Evolutionary conservation across 139 green algal genomes (phyloP), one percentile per base, ranked within the genome.

Genomic region (Micractinium sp.): DNA sequence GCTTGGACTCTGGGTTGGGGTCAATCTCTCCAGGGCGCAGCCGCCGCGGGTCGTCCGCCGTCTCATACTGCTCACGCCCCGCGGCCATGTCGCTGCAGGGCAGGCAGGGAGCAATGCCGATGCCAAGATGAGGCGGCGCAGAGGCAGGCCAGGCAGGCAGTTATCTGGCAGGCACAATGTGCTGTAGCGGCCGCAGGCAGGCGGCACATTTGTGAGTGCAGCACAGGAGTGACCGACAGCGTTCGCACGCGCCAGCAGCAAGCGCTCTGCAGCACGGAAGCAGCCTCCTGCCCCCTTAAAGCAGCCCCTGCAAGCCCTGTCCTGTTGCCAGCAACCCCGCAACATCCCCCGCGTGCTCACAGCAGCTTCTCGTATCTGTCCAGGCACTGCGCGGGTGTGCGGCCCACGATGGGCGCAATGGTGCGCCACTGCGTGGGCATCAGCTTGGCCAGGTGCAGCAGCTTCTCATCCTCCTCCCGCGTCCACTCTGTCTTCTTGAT

Each of bases 391-490:
- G 96, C 94, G 23, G 98, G 94, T 29, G 98, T 99, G 61, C 98
- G 90, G 27, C 98, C 98, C 5, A 99, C 98, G 60, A 99, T 98
- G 29, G 98, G 98, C 9, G 98, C 98, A 39, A 99, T 99, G 36
- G 98, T 99, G 74, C 98, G 93, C 98, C 98, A 99, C 90, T 99
- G 98, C 63, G 97, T 99, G 4, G 98, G 98, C 97, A 99, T 98
- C 18, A 99, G 96, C 94, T 99, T 99, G 86, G 98, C 98, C 86
- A 99, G 90, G 83, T 99, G 98, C 83, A 99, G 95, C 88, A 99
- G 94, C 93, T 99, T 99, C 91, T 99, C 98, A 89, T 99, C 98
- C 93, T 99, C 98, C 85, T 99, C 97, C n/a, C 97, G 92, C 41
- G 98, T 99, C 97, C 97, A 99, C 71, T 81, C 71, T 19, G 97